Evolutionary conservation across 495 filamentous ascomycete genomes (phyloP).

Genomic region (Terfezia boudieri): DNA sequence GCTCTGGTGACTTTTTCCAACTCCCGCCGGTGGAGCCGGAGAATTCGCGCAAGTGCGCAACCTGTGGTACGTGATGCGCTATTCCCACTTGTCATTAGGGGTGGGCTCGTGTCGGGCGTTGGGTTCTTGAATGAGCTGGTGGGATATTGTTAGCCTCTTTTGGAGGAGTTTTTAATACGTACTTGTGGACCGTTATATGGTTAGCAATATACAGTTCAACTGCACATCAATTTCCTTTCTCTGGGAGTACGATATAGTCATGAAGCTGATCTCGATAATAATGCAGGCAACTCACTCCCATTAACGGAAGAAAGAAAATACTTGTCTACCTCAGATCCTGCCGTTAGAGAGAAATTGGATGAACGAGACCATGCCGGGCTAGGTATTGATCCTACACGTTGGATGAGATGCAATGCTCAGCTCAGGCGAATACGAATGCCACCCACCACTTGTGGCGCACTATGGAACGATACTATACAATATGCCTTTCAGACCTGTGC

Average conservation of each 20-base stretch:
- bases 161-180: too few relatives aligned
- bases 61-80: constrained; percentile 6
- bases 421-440: neutral
- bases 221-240: too few relatives aligned
- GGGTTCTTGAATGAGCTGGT: too few relatives aligned
- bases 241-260: too few relatives aligned
- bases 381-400: constrained; percentile 1
- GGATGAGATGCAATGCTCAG: constrained; percentile 6
- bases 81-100: too few relatives aligned
- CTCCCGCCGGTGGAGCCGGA: constrained; percentile 16
- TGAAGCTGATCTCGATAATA: neutral
- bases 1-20: constrained; percentile 20
- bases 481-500: constrained; percentile 16
- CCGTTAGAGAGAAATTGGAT: neutral
- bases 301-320: neutral
- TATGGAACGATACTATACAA: constrained; percentile 15
- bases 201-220: too few relatives aligned
- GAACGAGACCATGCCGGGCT: neutral
- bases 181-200: too few relatives aligned
- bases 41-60: constrained; percentile 7
- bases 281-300: neutral
- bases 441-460: constrained; percentile 3
- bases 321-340: neutral
- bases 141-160: too few relatives aligned
- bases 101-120: too few relatives aligned